A percentile compares a stretch with the other conserved stretches of the same genome.
phyloP scores from a whole-genome alignment of 352 stramenopile genomes.

The Phytophthora sp. region DNA sequence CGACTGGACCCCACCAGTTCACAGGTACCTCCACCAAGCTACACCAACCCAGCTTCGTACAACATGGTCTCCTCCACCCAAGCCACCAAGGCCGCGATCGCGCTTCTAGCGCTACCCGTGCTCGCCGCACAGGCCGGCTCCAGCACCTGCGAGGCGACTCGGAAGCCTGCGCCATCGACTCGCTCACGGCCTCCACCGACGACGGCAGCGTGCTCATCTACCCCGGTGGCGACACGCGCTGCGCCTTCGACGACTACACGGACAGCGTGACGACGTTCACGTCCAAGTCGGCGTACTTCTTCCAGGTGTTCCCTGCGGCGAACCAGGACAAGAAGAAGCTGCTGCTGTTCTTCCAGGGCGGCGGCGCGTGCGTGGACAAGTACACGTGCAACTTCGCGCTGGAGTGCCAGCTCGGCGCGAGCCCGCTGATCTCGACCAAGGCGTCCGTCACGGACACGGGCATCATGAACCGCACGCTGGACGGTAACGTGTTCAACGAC shows the following conservation, averaged over 20 bases:
- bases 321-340: constrained; percentile 58
- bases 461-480: constrained; percentile 56
- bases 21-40: too few species aligned
- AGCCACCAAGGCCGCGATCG: neutral
- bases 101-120: neutral
- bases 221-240: constrained; percentile 45
- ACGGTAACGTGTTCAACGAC: constrained; percentile 60
- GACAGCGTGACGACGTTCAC: constrained; percentile 30
- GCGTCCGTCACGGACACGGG: constrained; percentile 44
- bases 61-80: constrained; percentile 6
- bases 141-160: constrained; percentile 17
- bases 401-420: constrained; percentile 43
- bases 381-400: constrained; percentile 61
- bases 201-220: constrained; percentile 44
- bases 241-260: constrained; percentile 46
- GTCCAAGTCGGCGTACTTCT: constrained; percentile 55
- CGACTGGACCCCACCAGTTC: too few species aligned
- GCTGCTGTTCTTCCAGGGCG: constrained; percentile 62
- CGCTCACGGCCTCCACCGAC: constrained; percentile 18
- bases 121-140: neutral
- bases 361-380: constrained; percentile 57
- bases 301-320: constrained; percentile 53
- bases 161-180: constrained; percentile 28
- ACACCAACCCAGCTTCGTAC: neutral
- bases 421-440: constrained; percentile 43